phyloP scores from a whole-genome alignment of 164 flowering plant genomes.

The Litsea cubeba region DNA sequence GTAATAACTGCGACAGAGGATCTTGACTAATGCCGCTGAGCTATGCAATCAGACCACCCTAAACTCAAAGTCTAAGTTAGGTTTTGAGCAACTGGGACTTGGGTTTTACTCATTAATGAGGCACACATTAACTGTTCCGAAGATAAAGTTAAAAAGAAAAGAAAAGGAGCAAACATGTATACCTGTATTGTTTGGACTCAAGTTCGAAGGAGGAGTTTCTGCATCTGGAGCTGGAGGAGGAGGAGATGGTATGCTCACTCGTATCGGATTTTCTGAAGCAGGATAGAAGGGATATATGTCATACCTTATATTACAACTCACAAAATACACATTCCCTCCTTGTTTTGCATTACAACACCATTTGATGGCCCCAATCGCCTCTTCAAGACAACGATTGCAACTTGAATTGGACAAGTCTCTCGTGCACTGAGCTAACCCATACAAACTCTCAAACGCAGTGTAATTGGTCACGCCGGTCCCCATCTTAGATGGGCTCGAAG shows the following conservation, averaged over 20 bases:
- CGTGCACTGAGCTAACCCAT: constrained; percentile 43
- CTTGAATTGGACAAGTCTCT: constrained; percentile 21
- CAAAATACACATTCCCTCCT: constrained; percentile 27
- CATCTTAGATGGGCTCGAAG: constrained; percentile 17
- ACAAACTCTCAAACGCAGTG: constrained; percentile 5
- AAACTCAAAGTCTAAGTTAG: too few species aligned
- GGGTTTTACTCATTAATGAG: too few species aligned
- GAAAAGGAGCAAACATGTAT: too few species aligned
- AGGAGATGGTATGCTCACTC: background rate
- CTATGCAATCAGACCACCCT: too few species aligned
- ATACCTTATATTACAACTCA: constrained; percentile 36
- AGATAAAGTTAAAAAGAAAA: too few species aligned
- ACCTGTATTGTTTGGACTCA: too few species aligned
- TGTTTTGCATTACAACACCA: constrained; percentile 14
- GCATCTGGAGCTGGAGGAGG: background rate
- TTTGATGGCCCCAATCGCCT: constrained; percentile 3
- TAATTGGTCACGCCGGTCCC: constrained; percentile 15
- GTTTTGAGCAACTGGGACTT: too few species aligned
- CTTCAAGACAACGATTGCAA: constrained; percentile 24
- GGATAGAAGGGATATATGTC: constrained; percentile 25
- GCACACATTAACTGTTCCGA: too few species aligned
- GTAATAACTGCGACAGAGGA: too few species aligned
- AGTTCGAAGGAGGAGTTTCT: background rate
- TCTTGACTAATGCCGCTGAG: too few species aligned
- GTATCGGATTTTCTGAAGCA: background rate